These are phyloP conservation scores for Leucosporidium scottii DNA, from an alignment of 768 basidiomycete species.

Conservation along the genomic window DNA sequence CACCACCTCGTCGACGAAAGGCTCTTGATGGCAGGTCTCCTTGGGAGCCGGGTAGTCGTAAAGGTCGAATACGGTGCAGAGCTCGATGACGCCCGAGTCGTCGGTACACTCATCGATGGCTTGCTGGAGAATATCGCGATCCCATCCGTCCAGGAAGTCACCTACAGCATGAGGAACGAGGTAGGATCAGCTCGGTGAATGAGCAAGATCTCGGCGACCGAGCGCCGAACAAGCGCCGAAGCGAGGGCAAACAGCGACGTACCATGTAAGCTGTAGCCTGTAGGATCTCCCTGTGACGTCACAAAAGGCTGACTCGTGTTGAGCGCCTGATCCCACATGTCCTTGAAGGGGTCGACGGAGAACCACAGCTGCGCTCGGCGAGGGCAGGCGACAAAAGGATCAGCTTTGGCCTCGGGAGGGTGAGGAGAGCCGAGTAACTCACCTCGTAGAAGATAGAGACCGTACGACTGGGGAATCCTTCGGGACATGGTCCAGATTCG, in stretches of 20 bases:
- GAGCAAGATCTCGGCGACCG: background rate
- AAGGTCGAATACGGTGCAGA: slow-evolving; percentile 16
- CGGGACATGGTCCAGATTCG: slow-evolving; percentile 21
- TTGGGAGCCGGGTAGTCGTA: background rate
- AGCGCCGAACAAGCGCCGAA: background rate
- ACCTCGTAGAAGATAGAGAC: slow-evolving; percentile 17
- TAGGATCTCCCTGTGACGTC: slow-evolving; percentile 22
- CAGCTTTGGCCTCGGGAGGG: too few species aligned
- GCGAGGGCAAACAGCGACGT: background rate
- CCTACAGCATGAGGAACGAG: background rate
- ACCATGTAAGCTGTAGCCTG: slow-evolving; percentile 23
- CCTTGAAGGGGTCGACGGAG: slow-evolving; percentile 17
- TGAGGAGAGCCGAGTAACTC: too few species aligned
- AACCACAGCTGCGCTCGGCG: too few species aligned
- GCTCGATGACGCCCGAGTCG: slow-evolving; percentile 23
- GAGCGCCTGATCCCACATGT: slow-evolving; percentile 10
- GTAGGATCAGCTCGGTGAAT: background rate
- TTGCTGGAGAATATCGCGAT: slow-evolving; percentile 23
- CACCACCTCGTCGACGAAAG: background rate
- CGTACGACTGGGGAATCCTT: background rate
- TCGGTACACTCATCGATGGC: slow-evolving; percentile 31
- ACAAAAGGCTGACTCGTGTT: slow-evolving; percentile 23
- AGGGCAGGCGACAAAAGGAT: too few species aligned
- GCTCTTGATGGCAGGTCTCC: background rate
- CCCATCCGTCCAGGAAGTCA: slow-evolving; percentile 35